These are phyloP conservation scores for Whalleya microplaca DNA, from an alignment of 2,329 filamentous ascomycete genomes.

Conservation along the genomic window DNA sequence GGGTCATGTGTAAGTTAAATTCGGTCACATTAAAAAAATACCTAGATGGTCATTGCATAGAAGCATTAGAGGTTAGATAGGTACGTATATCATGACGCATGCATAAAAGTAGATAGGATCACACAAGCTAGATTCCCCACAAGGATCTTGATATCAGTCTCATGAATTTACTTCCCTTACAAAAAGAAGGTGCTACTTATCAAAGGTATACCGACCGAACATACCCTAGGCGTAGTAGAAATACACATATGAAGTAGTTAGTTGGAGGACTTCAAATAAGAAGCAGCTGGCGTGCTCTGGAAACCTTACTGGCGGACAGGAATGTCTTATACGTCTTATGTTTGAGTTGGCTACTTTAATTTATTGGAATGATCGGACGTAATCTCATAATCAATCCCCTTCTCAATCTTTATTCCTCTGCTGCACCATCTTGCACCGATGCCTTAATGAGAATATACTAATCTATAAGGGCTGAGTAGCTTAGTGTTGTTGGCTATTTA, in stretches of 20 bases:
- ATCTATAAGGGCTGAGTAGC: not conserved
- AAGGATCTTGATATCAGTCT: not conserved
- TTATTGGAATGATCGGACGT: not conserved
- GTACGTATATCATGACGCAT: not conserved
- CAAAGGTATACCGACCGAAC: too few species aligned
- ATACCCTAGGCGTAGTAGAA: too few species aligned
- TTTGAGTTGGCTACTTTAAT: not conserved
- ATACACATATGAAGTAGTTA: too few species aligned
- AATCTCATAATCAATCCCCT: conserved; percentile 1
- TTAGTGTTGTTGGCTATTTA: conserved; percentile 16
- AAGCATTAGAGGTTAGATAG: not conserved
- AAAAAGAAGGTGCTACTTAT: too few species aligned
- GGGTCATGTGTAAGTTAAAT: not conserved
- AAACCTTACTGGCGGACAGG: not conserved
- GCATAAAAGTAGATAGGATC: not conserved
- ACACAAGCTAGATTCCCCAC: not conserved
- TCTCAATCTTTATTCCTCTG: not conserved
- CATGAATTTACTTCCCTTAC: too few species aligned
- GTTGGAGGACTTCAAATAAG: not conserved
- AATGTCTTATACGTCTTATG: not conserved
- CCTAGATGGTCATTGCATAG: not conserved
- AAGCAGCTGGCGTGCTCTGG: not conserved
- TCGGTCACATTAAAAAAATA: not conserved
- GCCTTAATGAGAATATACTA: not conserved
- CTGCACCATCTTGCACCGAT: not conserved